Evolutionary conservation across 148 eudicot genomes (phyloP).

Genomic region (Silene uniflora): DNA sequence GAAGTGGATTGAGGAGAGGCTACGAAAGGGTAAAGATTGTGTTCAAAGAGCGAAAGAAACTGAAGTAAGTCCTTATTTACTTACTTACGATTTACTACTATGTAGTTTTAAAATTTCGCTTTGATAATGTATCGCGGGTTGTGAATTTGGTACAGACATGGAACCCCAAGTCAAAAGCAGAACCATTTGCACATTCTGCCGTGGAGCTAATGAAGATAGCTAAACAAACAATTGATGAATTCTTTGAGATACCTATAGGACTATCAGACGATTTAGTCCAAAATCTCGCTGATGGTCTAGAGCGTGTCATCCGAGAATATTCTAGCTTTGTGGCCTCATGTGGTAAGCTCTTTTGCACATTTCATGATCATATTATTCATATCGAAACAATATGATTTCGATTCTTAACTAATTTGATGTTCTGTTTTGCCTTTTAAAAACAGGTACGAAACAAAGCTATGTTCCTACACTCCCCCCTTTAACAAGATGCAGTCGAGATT

Average conservation of each 20-base stretch:
- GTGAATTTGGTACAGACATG: slow-evolving; percentile 55
- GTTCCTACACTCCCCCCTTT: slow-evolving; percentile 90
- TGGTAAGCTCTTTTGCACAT: slow-evolving; percentile 43
- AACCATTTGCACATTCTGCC: slow-evolving; percentile 83
- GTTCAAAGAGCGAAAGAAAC: slow-evolving; percentile 75
- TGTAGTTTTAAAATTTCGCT: background rate
- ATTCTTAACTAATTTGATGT: background rate
- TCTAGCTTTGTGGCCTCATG: slow-evolving; percentile 75
- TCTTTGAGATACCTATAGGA: slow-evolving; percentile 63
- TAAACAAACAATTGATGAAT: slow-evolving; percentile 60
- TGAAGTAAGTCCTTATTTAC: slow-evolving; percentile 50
- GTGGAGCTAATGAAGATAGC: slow-evolving; percentile 53
- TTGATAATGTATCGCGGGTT: background rate
- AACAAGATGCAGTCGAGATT: slow-evolving; percentile 78
- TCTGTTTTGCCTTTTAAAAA: background rate
- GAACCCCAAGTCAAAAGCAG: slow-evolving; percentile 90
- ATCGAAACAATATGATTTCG: background rate
- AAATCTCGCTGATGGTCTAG: slow-evolving; percentile 62
- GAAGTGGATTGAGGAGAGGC: slow-evolving; percentile 75
- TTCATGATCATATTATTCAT: background rate
- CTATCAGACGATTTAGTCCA: slow-evolving; percentile 62
- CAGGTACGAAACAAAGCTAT: slow-evolving; percentile 89
- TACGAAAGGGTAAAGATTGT: slow-evolving; percentile 47
- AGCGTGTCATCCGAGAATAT: slow-evolving; percentile 64
- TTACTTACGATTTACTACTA: background rate